A percentile compares a stretch with the other conserved stretches of the same genome.
These are phyloP conservation scores for Coriaria nepalensis DNA, from an alignment of 306 rosid species.

Conservation along the genomic window DNA sequence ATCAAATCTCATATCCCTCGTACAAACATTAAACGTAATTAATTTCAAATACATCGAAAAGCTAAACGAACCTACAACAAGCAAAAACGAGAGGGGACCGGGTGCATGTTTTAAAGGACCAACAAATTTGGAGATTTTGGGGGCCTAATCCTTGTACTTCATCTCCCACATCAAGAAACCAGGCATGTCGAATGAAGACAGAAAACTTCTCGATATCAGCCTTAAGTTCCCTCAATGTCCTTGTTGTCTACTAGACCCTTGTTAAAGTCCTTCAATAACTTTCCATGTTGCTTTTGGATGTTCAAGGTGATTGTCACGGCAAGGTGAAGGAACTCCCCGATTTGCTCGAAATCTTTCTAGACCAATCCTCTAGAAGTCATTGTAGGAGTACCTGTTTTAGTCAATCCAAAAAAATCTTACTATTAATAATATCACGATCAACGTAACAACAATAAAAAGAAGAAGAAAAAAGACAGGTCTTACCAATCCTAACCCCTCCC, in stretches of 20 bases:
- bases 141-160: constrained; percentile 81
- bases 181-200: constrained; percentile 69
- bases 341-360: constrained; percentile 84
- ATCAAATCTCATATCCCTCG: too few relatives aligned
- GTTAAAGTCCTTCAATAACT: constrained; percentile 92
- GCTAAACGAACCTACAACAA: too few relatives aligned
- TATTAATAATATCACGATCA: too few relatives aligned
- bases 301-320: constrained; percentile 58
- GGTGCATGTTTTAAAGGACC: too few relatives aligned
- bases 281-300: constrained; percentile 68
- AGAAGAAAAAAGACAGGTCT: too few relatives aligned
- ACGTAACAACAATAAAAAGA: too few relatives aligned
- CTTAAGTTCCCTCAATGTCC: constrained; percentile 66
- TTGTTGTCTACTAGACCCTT: constrained; percentile 76
- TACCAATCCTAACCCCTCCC: constrained; percentile 89
- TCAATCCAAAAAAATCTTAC: too few relatives aligned
- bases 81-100: too few relatives aligned
- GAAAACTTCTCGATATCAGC: constrained; percentile 78
- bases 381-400: constrained; percentile 88
- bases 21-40: too few relatives aligned
- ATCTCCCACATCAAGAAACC: constrained; percentile 60
- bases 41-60: too few relatives aligned
- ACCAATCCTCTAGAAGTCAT: constrained; percentile 93
- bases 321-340: constrained; percentile 85
- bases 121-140: too few relatives aligned